Evolutionary conservation across 2,329 filamentous ascomycete genomes (phyloP).

Genomic region (Arthrobotrys sphaeroides): DNA sequence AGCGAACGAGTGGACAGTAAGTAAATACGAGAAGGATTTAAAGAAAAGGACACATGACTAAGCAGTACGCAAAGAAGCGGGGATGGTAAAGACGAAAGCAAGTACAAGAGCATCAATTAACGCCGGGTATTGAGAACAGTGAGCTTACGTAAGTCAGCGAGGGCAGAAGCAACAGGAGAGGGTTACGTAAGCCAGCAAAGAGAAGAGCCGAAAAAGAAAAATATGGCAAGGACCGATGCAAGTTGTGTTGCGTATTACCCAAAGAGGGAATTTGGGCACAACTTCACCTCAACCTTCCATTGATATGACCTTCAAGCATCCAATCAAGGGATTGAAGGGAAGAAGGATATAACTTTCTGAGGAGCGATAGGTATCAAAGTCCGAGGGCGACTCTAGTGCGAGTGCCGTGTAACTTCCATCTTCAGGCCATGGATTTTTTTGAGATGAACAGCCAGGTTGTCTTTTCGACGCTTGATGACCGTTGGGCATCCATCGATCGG

Average conservation of each 20-base stretch:
- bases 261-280: conserved; percentile 13
- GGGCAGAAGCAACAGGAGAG: neutral
- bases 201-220: conserved; percentile 2
- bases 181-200: conserved; percentile 17
- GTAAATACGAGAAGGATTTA: neutral
- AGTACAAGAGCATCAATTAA: conserved; percentile 23
- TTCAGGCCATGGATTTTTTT: conserved; percentile 48
- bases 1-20: conserved; percentile 7
- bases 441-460: conserved; percentile 48
- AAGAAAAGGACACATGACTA: conserved; percentile 15
- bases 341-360: neutral
- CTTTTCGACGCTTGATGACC: conserved; percentile 50
- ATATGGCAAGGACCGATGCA: neutral
- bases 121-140: conserved; percentile 40
- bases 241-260: conserved; percentile 28
- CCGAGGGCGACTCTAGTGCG: neutral
- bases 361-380: neutral
- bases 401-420: conserved; percentile 45
- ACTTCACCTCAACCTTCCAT: conserved; percentile 10
- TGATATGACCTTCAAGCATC: neutral
- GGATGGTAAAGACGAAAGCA: neutral
- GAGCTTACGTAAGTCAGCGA: conserved; percentile 39
- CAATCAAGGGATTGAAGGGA: neutral
- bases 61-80: conserved; percentile 35
- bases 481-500: conserved; percentile 48